phyloP scores from a whole-genome alignment of 768 basidiomycete genomes.

The Boletus coccyginus region DNA sequence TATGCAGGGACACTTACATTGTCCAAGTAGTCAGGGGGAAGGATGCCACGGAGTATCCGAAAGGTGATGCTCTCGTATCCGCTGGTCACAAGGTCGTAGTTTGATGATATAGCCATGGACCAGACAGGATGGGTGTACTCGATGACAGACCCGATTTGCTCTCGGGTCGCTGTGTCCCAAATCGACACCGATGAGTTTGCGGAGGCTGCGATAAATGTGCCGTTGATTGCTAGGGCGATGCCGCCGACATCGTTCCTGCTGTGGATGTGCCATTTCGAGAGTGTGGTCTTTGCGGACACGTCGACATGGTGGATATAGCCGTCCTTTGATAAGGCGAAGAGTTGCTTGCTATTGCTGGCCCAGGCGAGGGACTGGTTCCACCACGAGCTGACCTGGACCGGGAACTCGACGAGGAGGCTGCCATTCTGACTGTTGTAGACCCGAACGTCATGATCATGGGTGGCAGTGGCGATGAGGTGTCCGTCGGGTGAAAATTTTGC shows the following conservation, averaged over 20 bases:
- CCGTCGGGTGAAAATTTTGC: conserved; percentile 1
- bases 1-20: background rate
- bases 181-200: background rate
- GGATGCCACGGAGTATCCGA: background rate
- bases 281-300: background rate
- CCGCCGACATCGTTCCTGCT: background rate
- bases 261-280: background rate
- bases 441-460: background rate
- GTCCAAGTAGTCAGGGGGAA: background rate
- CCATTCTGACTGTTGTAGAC: background rate
- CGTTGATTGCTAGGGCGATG: background rate
- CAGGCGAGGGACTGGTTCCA: background rate
- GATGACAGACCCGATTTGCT: background rate
- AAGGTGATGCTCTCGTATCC: background rate
- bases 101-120: background rate
- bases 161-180: conserved; percentile 1
- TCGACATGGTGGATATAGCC: background rate
- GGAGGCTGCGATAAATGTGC: background rate
- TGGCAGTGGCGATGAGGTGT: background rate
- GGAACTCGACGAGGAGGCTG: background rate
- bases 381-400: background rate
- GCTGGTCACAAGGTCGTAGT: background rate
- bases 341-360: background rate
- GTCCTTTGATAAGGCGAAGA: background rate
- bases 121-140: background rate